Conservation (phyloP, 768 basidiomycete genomes). For the Collybiopsis luxurians region DNA sequence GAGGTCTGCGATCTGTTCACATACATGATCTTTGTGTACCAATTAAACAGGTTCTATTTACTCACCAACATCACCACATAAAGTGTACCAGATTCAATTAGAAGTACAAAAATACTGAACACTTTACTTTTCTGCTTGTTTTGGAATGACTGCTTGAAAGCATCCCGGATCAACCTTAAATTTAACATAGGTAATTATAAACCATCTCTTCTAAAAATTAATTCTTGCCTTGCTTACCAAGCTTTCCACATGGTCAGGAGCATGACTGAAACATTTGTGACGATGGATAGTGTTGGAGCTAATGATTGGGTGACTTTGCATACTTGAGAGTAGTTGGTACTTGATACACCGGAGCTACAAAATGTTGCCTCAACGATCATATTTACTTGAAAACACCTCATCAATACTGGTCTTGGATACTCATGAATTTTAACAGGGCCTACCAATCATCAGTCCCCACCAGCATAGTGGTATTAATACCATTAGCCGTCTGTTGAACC, state of each 20-base stretch:
- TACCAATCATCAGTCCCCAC: conserved; percentile 4
- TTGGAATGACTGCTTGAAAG: background rate
- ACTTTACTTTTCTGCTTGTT: background rate
- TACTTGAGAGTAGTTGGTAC: background rate
- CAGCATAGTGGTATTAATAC: conserved; percentile 1
- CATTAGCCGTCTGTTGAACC: background rate
- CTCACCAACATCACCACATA: conserved; percentile 4
- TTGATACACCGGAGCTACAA: background rate
- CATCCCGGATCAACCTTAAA: background rate
- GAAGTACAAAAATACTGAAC: conserved; percentile 1
- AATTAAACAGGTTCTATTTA: background rate
- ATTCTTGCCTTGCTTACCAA: no score
- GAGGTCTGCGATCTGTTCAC: background rate
- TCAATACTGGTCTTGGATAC: background rate
- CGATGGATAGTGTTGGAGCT: background rate
- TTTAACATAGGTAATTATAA: no score
- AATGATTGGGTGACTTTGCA: conserved; percentile 1
- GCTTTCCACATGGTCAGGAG: conserved; percentile 4
- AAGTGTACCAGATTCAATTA: conserved; percentile 1
- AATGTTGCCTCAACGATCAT: background rate
- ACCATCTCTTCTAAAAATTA: no score
- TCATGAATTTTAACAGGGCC: background rate
- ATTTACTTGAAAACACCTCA: background rate
- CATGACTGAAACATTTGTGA: conserved; percentile 4
- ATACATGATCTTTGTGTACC: background rate